Base-by-base conservation (phyloP, 1,139 yeast species). In the Yamadazyma sp. region DNA sequence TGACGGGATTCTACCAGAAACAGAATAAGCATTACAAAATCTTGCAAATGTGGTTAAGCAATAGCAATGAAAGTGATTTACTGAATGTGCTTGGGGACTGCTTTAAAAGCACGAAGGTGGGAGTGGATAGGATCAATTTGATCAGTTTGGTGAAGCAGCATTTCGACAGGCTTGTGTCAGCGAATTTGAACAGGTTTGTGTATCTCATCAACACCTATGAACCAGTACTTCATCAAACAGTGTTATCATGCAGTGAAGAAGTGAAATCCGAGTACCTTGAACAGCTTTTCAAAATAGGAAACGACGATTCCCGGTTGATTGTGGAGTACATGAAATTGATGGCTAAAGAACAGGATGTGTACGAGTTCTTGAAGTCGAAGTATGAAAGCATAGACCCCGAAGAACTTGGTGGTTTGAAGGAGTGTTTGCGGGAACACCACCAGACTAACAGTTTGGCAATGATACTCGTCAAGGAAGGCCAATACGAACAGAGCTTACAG, bases 11-110 rank as follows among this genome's bases (percentile, higher is more conserved):
- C 3, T 86, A 80, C 54, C 63, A 74, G 31, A 61, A 75, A 0
- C 78, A 82, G 42, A 72, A 74, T 7, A 70, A 67, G 40, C 78
- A 67, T 47, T 62, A 78, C 2, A 74, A 80, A 41, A 73, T 83
- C 1, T 47, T 70, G 29, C 65, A 61, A 34, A 52, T 64, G 2
- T 68, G 73, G 72, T 45, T 70, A 11, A 46, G 50, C 25, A 47
- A 52, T 14, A 28, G 20, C n/a, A 33, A 31, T 7, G 22, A 28
- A 2, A 25, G 21, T 7, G 15, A 12, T 11, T 39, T 6, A 11
- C 27, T 27, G 14, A 29, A 18, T 29, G 27, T 76, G 15, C 51
- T 80, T 14, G 67, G 62, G 28, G 64, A 64, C 29, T 69, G 78
- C 28, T 68, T 73, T 45, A 46, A 51, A 24, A 51, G 59, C 20